Percentiles rank a stretch among this genome's conserved stretches.
Evolutionary conservation across 768 basidiomycete species (phyloP).

Genomic region (Sarcodon sp.): DNA sequence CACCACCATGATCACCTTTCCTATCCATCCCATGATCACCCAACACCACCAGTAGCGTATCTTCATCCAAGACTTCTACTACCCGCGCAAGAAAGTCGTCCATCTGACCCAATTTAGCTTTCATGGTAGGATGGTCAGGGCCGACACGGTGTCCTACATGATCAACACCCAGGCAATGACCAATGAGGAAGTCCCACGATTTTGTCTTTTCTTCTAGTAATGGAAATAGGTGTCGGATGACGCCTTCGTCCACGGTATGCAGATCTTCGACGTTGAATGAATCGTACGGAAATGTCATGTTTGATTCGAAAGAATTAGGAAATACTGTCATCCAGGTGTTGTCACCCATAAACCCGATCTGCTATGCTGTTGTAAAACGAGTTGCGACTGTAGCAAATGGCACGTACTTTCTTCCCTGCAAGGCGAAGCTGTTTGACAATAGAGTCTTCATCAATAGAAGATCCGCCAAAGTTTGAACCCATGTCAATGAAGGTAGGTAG

Average conservation of each 20-base stretch:
- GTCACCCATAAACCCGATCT: conserved; percentile 89
- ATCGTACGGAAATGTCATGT: conserved; percentile 79
- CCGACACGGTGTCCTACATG: conserved; percentile 94
- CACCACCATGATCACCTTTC: conserved; percentile 92
- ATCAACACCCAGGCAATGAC: conserved; percentile 92
- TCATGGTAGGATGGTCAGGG: conserved; percentile 80
- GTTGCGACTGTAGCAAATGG: conserved; percentile 1
- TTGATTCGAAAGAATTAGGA: conserved; percentile 55
- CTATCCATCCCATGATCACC: conserved; percentile 98
- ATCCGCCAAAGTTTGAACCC: conserved; percentile 87
- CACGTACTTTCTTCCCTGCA: conserved; percentile 46
- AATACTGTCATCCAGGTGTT: conserved; percentile 95
- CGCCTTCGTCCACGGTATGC: conserved; percentile 89
- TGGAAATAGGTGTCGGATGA: conserved; percentile 73
- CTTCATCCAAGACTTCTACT: conserved; percentile 65
- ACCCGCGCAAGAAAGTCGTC: conserved; percentile 62
- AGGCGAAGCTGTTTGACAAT: conserved; percentile 58
- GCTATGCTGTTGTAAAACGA: conserved; percentile 8
- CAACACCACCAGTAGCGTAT: conserved; percentile 82
- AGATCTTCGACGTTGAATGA: conserved; percentile 99
- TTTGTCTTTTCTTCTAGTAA: conserved; percentile 35
- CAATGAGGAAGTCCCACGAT: conserved; percentile 82
- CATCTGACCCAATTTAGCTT: conserved; percentile 79
- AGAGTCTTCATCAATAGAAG: conserved; percentile 81
- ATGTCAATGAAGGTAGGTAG: conserved; percentile 92